Evolutionary conservation across 805 yeast genomes (phyloP), one percentile per base, ranked within the genome.

Genomic region (Scheffersomyces ergatensis): DNA sequence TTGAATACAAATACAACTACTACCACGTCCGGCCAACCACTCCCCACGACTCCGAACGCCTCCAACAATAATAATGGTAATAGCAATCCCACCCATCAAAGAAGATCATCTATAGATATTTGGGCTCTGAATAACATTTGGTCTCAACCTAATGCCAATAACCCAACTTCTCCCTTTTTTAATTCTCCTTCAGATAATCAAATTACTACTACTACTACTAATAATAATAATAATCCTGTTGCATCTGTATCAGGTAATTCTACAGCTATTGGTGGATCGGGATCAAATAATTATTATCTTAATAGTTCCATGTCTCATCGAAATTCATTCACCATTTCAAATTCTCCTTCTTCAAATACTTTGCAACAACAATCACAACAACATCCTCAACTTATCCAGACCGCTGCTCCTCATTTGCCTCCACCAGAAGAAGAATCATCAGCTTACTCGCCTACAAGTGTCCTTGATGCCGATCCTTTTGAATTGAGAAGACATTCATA

Each of bases 401-500:
- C 14, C 26, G 8, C 20, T 16, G 3, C 26, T 11, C 29, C 18
- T 23, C 39, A 20, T 8, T 29, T 6, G 15, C 14, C 4, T 12
- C 31, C 9, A 4, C 27, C 13, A 9, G 14, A 13, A 31, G 32
- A 29, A 8, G 32, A 29, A 14, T 29, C 7, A 8, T 13, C 7
- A 14, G 32, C 18, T 14, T 29, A 29, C 15, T 29, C 32, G 5
- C 32, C 32, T 14, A 29, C 32, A n/a, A 29, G 11, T 29, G 5
- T n/a, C 5, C 5, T 26, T 11, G 32, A 29, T 14, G n/a, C 15
- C 5, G 15, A 29, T 15, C 32, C 32, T 14, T 29, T 29, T 14
- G 32, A 29, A 14, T 17, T 18, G n/a, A 39, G 48, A 33, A 43
- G 50, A 35, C 50, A 44, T 33, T 46, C 50, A 7, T 46, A 38